Percentiles rank a stretch among this genome's conserved stretches.
These are phyloP conservation scores for Myriosclerotinia duriaeana DNA, from an alignment of 2,329 filamentous ascomycete species.

Conservation along the genomic window DNA sequence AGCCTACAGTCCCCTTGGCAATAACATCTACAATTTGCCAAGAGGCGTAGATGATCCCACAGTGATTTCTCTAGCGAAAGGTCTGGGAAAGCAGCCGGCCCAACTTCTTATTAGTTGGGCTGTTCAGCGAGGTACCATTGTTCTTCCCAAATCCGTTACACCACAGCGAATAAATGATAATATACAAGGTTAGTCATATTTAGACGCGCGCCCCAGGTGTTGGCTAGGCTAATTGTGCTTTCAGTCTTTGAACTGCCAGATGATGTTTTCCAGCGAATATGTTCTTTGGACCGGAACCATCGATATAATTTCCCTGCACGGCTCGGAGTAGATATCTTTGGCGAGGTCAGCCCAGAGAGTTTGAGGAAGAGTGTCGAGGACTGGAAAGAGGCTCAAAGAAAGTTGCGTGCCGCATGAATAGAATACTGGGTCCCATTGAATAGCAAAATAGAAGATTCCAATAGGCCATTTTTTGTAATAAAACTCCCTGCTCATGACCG, in stretches of 20 bases:
- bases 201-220: background rate
- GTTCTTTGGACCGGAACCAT: conserved; percentile 43
- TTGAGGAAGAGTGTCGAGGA: conserved; percentile 43
- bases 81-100: conserved; percentile 52
- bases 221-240: conserved; percentile 24
- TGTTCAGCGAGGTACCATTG: conserved; percentile 53
- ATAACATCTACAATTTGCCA: conserved; percentile 50
- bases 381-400: conserved; percentile 22
- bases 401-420: conserved; percentile 8
- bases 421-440: background rate
- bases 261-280: conserved; percentile 44
- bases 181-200: conserved; percentile 37
- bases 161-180: conserved; percentile 52
- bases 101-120: conserved; percentile 56
- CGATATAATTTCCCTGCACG: conserved; percentile 48
- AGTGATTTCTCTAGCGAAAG: conserved; percentile 53
- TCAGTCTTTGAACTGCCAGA: conserved; percentile 44
- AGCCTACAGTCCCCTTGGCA: conserved; percentile 65
- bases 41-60: conserved; percentile 49
- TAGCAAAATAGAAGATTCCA: background rate
- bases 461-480: conserved; percentile 7
- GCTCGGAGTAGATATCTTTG: conserved; percentile 48
- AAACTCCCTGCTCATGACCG: background rate
- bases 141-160: conserved; percentile 56
- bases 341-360: conserved; percentile 43